These are phyloP conservation scores for Cryphonectria parasitica DNA, from an alignment of 2,329 filamentous ascomycete species.

Conservation along the genomic window DNA sequence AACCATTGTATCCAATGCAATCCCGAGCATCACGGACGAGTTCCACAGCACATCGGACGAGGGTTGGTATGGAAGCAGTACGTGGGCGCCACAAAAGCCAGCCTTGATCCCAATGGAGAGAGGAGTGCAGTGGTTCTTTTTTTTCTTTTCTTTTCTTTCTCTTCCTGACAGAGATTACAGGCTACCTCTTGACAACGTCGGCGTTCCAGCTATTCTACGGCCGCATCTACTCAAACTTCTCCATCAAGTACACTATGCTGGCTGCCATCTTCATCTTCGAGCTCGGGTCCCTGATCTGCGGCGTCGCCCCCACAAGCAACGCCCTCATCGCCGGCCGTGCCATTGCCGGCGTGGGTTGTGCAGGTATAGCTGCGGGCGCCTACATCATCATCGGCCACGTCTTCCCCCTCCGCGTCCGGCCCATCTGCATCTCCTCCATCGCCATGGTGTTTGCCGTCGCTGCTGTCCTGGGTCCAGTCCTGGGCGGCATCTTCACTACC, in stretches of 20 bases:
- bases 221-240: conserved; percentile 47
- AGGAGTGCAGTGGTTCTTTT: too few relatives aligned
- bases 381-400: conserved; percentile 42
- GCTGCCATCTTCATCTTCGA: conserved; percentile 45
- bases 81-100: conserved; percentile 2
- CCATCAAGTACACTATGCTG: conserved; percentile 44
- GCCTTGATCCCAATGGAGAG: background rate
- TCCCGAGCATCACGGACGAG: conserved; percentile 1
- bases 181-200: conserved; percentile 39
- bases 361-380: conserved; percentile 48
- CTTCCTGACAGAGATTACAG: too few relatives aligned
- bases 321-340: conserved; percentile 38
- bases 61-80: conserved; percentile 40
- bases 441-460: conserved; percentile 50
- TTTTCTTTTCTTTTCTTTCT: too few relatives aligned
- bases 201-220: conserved; percentile 43
- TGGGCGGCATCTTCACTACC: conserved; percentile 21
- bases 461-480: conserved; percentile 30
- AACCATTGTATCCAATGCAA: background rate
- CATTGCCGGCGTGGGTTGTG: conserved; percentile 41
- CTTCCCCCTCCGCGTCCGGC: conserved; percentile 34
- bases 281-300: conserved; percentile 45
- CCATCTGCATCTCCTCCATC: conserved; percentile 42
- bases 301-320: conserved; percentile 36
- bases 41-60: conserved; percentile 6